Conservation (phyloP, 148 eudicot genomes). For the Chenopodium formosanum region DNA sequence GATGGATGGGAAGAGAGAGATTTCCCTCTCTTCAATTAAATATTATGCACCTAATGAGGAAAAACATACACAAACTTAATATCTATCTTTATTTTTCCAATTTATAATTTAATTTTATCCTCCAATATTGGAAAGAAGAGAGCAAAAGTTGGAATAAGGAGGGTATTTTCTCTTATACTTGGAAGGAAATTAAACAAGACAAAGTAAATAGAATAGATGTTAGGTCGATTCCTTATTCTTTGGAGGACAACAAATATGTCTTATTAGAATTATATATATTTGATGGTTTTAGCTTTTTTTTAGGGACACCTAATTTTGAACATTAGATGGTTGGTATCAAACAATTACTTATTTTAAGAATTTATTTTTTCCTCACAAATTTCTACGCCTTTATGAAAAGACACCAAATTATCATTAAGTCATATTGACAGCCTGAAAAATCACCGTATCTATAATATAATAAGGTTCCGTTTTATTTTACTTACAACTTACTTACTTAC, state of each 20-base stretch:
- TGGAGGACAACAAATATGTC: slow-evolving; percentile 15
- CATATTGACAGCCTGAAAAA: too few relatives aligned
- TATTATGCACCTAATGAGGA: background rate
- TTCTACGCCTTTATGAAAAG: too few relatives aligned
- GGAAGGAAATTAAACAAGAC: background rate
- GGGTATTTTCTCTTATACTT: slow-evolving; percentile 5
- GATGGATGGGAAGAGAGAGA: slow-evolving; percentile 21
- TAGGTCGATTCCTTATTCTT: background rate
- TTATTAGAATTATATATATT: background rate
- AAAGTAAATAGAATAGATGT: background rate
- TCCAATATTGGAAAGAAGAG: slow-evolving; percentile 27
- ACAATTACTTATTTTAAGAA: background rate
- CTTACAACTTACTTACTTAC: too few relatives aligned
- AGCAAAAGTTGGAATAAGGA: slow-evolving; percentile 5
- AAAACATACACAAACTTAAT: background rate
- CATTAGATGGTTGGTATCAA: background rate
- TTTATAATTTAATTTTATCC: background rate
- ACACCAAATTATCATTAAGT: too few relatives aligned
- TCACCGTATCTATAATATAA: too few relatives aligned
- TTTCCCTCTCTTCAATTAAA: slow-evolving; percentile 26
- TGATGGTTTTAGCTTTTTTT: slow-evolving; percentile 15
- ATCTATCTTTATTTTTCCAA: too few relatives aligned
- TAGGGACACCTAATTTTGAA: slow-evolving; percentile 1
- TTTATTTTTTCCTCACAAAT: background rate
- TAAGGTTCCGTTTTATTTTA: too few relatives aligned